Evolutionary conservation across 1,284 basidiomycete genomes (phyloP).

Genomic region (Fomitopsis betulina): DNA sequence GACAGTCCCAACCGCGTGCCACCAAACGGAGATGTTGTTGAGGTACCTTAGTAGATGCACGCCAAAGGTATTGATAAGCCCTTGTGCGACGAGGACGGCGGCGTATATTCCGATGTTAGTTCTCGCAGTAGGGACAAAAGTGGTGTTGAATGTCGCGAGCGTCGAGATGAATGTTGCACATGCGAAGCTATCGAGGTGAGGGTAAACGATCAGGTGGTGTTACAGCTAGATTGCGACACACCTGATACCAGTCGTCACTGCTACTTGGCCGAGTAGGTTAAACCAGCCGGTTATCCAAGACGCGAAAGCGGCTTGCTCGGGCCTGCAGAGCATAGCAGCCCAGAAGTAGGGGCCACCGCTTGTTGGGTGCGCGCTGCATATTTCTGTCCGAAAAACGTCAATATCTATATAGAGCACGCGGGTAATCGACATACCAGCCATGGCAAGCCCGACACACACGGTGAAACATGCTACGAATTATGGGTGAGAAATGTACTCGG

Average conservation of each 20-base stretch:
- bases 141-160: slow-evolving; percentile 50
- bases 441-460: slow-evolving; percentile 60
- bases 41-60: slow-evolving; percentile 59
- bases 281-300: slow-evolving; percentile 76
- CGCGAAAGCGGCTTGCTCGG: slow-evolving; percentile 50
- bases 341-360: slow-evolving; percentile 74
- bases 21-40: slow-evolving; percentile 70
- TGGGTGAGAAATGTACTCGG: neutral
- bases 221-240: slow-evolving; percentile 15
- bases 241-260: slow-evolving; percentile 73
- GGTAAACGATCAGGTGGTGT: neutral
- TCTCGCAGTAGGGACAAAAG: slow-evolving; percentile 50
- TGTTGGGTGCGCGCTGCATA: slow-evolving; percentile 72
- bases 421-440: slow-evolving; percentile 47
- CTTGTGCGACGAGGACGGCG: slow-evolving; percentile 61
- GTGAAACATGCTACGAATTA: slow-evolving; percentile 50
- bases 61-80: slow-evolving; percentile 70
- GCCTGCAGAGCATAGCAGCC: slow-evolving; percentile 66
- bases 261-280: slow-evolving; percentile 73
- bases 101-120: slow-evolving; percentile 72
- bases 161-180: slow-evolving; percentile 69
- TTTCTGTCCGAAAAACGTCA: slow-evolving; percentile 33
- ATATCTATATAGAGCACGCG: neutral
- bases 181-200: slow-evolving; percentile 44
- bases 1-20: slow-evolving; percentile 69